Base-by-base conservation (phyloP, 495 filamentous ascomycete genomes). In the Tuber indicum region DNA sequence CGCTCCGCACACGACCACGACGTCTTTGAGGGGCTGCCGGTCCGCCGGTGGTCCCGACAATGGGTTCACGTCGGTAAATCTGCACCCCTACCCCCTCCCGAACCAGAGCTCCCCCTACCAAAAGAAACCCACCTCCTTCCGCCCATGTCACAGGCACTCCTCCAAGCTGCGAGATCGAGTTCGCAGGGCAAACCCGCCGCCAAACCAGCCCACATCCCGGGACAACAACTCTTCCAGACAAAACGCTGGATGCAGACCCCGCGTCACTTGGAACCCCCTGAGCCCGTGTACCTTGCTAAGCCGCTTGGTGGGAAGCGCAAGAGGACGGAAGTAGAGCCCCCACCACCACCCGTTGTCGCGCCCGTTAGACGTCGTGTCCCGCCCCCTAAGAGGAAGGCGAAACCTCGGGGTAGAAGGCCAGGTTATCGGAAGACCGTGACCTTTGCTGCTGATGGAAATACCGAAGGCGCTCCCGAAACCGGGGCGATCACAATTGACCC, bases 21-120 rank as follows among this genome's bases (percentile, higher is more conserved):
- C 87, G 90, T 98, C 81, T 96, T 97, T 78, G 95, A 98, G 85
- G 94, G 96, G 70, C 87, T 99, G 9, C 96, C 96, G 32, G 90
- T 99, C 71, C 92, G 94, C 76, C 93, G 96, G 87, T 99, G 94
- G 93, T 89, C 91, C 76, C 89, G 90, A 74, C 89, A 91, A 81
- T 86, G 85, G 84, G 89, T 95, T 44, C 92, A 87, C 49, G 85
- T 96, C 78, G 92, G 79, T 19, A 83, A 83, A 70, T 82, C 81
- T 2, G 69, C 77, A 39, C 75, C 79, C 17, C 75, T 81, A 7
- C 90, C 92, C 71, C 89, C 89, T 0, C 86, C 87, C 0, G 89
- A 89, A 36, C 84, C 87, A 7, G 89, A 93, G 78, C 90, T 91
- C 26, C 88, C 90, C 3, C 88, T 99, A 89, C 96, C 96, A 42